Evolutionary conservation across 805 yeast species (phyloP), one percentile per base, ranked within the genome.

Genomic region (Priceomyces melissophilus): DNA sequence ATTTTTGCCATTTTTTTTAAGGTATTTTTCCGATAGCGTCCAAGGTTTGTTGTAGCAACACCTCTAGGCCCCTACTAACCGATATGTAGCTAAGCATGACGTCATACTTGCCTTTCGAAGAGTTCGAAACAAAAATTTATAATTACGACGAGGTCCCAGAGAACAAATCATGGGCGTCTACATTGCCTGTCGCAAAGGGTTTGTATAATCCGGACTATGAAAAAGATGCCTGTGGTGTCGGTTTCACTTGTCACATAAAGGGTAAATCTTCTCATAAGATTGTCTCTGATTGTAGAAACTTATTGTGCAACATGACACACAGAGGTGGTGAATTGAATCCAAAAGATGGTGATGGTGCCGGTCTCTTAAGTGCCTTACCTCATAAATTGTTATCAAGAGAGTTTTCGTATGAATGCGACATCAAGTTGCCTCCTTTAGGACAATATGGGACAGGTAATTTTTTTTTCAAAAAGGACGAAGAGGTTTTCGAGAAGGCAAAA

Each of bases 311-410:
- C 69, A 93, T 91, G 99, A 87, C 97, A 46, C 99, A 91, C 66
- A 81, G 99, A 70, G 99, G 99, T 60, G 98, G 98, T 31, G 96
- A 90, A 45, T 95, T 96, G 44, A 96, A 90, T 58, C 95, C 97
- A 15, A 81, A 89, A 55, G 96, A 91, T 62, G 99, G 99, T 66
- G 99, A 91, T 61, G 99, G 99, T 67, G 99, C 99, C 20, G 99
- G 99, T 64, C 88, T 91, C 46, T 80, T 91, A 79, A 79, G 93
- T 38, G 84, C 96, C 25, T 81, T 91, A 47, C 96, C 97, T 28
- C 96, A 90, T 68, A 81, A 78, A 49, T 87, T 93, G 63, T 80
- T 91, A 75, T 65, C 67, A 44, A 80, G 91, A 62, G 98, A 91
- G 69, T 90, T 90, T 61, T 78, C 78, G 54, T 80, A 83, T 53